Evolutionary conservation across 208 protist species (phyloP), one percentile per base, ranked within the genome.

Genomic region (Trypanosoma rangeli): DNA sequence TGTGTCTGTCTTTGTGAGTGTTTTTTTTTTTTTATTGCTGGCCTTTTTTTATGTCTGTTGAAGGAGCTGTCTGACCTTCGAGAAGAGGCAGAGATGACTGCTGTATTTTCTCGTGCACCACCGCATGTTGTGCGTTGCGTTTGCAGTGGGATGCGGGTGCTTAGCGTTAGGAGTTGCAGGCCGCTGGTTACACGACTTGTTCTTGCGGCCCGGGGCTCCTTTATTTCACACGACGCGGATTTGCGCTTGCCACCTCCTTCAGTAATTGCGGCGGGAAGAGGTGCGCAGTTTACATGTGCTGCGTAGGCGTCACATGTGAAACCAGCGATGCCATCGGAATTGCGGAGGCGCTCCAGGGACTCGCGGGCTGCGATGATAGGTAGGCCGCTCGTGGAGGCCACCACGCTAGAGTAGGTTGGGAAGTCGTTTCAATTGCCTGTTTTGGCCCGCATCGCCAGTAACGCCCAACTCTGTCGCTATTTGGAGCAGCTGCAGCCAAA

Each of bases 391-490:
- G 67, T 60, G 33, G 56, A 10, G 4, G 33, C 48, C 4, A 46
- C 13, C n/a, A 84, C 79, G 18, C 56, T 76, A 0, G 80, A 80
- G n/a, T 64, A 87, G 39, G 83, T 92, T 10, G 80, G 89, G 66
- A 58, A 79, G 26, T 63, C 79, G 24, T 96, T 94, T 57, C 68
- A 66, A 26, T 67, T 54, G 64, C 93, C 86, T 0, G 92, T 96
- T 46, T 35, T 68, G 61, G 88, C 83, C 1, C 86, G 89, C 24
- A 94, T 89, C 15, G 84, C 88, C n/a, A 84, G 89, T 64, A 96
- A 96, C 61, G 68, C 70, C 15, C 80, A 91, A 65, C 64, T 96
- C 35, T 84, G 92, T 5, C 76, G 77, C 26, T 96, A 84, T 70
- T 69, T 96, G 31, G 64, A 85, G 52, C 77, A 80, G 18, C 70